Evolutionary conservation across 2,329 filamentous ascomycete species (phyloP), one percentile per base, ranked within the genome.

Genomic region (Fusarium sp.): DNA sequence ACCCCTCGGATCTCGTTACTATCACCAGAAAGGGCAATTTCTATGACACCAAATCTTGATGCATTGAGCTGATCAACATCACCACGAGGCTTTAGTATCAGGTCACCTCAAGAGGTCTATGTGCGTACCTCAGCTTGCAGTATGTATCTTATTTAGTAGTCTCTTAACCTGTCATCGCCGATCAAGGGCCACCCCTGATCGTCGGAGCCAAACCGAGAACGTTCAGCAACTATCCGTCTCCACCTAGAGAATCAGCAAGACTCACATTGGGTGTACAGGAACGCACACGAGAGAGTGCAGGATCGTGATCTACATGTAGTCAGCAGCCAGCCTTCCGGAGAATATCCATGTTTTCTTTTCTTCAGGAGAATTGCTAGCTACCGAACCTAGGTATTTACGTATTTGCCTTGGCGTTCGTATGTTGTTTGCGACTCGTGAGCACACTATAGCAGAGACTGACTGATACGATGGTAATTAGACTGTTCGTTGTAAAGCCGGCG

Each of bases 181-280:
- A 74, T 68, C 59, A 42, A 60, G 60, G 61, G 41, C 30, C 59
- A 58, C 70, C 63, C 71, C 64, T 72, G 72, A 74, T 75, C 72
- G 54, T 39, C 68, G 56, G 42, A 45, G 68, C 72, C 64, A 75
- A 66, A 64, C 70, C 72, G 64, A 75, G 50, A 66, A 52, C 47
- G 51, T 57, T 61, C 44, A 64, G 42, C 30, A 68, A 60, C 66
- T 58, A 38, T 55, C 24, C 13, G 38, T 54, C 55, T 50, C 72
- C 70, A 68, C 71, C 62, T 56, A 51, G 41, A 64, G 28, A 51
- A 59, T 51, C 59, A 60, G 55, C 30, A 56, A 54, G 28, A 45
- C 45, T 54, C 55, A 13, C 41, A 36, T 63, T 54, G 44, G 60
- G 36, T 32, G 30, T 50, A 48, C 18, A 58, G 36, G 45, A 20